Evolutionary conservation across 106 monocot genomes (phyloP), one percentile per base, ranked within the genome.

Genomic region (Dioscorea alata): DNA sequence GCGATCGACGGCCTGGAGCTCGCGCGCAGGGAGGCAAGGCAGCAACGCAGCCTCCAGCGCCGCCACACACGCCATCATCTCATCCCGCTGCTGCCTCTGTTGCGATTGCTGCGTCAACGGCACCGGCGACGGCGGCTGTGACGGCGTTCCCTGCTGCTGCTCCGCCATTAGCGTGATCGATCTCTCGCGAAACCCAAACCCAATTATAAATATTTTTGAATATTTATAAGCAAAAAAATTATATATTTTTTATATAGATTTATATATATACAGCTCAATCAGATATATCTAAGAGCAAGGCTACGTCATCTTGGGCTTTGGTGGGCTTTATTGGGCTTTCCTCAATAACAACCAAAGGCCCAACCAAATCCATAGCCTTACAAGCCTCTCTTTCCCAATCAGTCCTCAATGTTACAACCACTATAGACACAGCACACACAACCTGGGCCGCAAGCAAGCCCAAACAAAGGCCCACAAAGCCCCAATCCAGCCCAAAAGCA

Each of bases 1-100:
- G 34, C 95, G 88, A 64, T 96, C 92, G 53, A 96, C 89, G 28
- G 96, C 96, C 63, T 97, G 96, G 25, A 97, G 92, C 56, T 97
- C 96, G 24, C 96, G 84, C 0, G 96, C 96, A 25, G 96, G 96
- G 61, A 97, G 86, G 74, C 89, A 92, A 31, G 89, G 96, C 20
- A 97, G 92, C 7, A 92, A 76, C 19, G 96, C 86, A 1, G 89
- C 86, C 69, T 97, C 96, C 64, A 97, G 82, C 22, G 89, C 84
- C 25, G 72, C 84, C 68, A 97, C 89, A 63, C 81, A 85, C 16
- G 57, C 73, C 78, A 92, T 75, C 81, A 89, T 73, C 63, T 84
- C 88, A n/a, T 91, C 92, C 67, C 52, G 70, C 68, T 79, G 73
- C 54, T 60, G 23, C 71, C 71, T 63, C 25, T 71, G 76, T 52